Conservation (phyloP, 805 yeast species). For the Osmozyma mogii region DNA sequence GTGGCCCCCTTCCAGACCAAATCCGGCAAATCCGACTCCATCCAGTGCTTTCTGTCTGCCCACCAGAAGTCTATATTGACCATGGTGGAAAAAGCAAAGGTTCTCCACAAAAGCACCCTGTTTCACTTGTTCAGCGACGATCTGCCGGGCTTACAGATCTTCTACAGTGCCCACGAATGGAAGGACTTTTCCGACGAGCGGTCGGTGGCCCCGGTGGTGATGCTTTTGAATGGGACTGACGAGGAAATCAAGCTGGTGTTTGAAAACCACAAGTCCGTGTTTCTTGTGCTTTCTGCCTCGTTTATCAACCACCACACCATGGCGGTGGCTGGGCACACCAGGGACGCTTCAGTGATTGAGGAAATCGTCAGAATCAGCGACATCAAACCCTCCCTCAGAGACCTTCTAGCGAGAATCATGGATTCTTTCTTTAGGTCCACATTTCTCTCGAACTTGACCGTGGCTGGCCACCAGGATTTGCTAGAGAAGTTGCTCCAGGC, state of each 20-base stretch:
- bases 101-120: conserved; percentile 72
- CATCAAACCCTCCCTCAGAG: too few relatives aligned
- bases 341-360: too few relatives aligned
- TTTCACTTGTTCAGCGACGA: conserved; percentile 69
- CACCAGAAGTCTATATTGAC: conserved; percentile 10
- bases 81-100: conserved; percentile 57
- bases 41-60: background rate
- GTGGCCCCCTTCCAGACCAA: conserved; percentile 20
- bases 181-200: conserved; percentile 44
- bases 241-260: conserved; percentile 25
- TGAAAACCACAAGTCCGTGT: conserved; percentile 26
- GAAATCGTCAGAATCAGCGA: too few relatives aligned
- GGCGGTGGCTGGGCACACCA: too few relatives aligned
- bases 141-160: conserved; percentile 30
- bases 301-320: too few relatives aligned
- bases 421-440: too few relatives aligned
- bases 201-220: conserved; percentile 52
- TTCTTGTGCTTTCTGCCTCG: conserved; percentile 42
- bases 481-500: too few relatives aligned
- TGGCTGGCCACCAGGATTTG: too few relatives aligned
- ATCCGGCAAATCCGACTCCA: conserved; percentile 5
- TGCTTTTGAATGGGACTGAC: conserved; percentile 55
- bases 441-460: too few relatives aligned
- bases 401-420: too few relatives aligned
- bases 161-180: conserved; percentile 64